Evolutionary conservation across 176 grass and related monocot species (phyloP).

Genomic region (Triticum monococcum): DNA sequence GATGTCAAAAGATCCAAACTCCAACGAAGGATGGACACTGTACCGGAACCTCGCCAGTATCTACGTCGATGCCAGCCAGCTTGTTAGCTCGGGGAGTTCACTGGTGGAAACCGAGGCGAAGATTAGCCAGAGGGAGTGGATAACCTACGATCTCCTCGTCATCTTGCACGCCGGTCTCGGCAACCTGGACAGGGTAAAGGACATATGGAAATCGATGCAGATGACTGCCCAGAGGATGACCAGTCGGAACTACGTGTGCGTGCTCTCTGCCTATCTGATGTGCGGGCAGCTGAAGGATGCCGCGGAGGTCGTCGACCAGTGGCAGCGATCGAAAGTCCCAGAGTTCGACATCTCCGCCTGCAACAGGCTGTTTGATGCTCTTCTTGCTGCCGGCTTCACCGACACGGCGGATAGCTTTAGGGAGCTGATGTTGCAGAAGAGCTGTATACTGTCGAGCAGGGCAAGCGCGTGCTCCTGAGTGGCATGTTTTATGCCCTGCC

Average conservation of each 20-base stretch:
- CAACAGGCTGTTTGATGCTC: slow-evolving; percentile 50
- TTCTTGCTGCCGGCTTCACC: slow-evolving; percentile 36
- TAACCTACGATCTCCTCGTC: slow-evolving; percentile 75
- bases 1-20: slow-evolving; percentile 62
- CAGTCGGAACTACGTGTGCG: slow-evolving; percentile 58
- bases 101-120: slow-evolving; percentile 56
- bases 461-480: neutral
- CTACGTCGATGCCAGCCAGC: slow-evolving; percentile 47
- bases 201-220: slow-evolving; percentile 82
- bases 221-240: slow-evolving; percentile 69
- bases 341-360: slow-evolving; percentile 70
- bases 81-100: slow-evolving; percentile 38
- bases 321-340: slow-evolving; percentile 57
- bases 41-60: slow-evolving; percentile 56
- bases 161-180: slow-evolving; percentile 58
- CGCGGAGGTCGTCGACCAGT: slow-evolving; percentile 61
- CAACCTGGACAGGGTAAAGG: slow-evolving; percentile 57
- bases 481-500: neutral
- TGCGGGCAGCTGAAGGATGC: slow-evolving; percentile 49
- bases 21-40: slow-evolving; percentile 55
- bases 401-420: slow-evolving; percentile 46
- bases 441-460: slow-evolving; percentile 48
- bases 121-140: slow-evolving; percentile 74
- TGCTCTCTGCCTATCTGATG: slow-evolving; percentile 63
- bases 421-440: slow-evolving; percentile 61